These are phyloP conservation scores for Xanthoconium separans DNA, from an alignment of 1,284 basidiomycete species.

Conservation along the genomic window DNA sequence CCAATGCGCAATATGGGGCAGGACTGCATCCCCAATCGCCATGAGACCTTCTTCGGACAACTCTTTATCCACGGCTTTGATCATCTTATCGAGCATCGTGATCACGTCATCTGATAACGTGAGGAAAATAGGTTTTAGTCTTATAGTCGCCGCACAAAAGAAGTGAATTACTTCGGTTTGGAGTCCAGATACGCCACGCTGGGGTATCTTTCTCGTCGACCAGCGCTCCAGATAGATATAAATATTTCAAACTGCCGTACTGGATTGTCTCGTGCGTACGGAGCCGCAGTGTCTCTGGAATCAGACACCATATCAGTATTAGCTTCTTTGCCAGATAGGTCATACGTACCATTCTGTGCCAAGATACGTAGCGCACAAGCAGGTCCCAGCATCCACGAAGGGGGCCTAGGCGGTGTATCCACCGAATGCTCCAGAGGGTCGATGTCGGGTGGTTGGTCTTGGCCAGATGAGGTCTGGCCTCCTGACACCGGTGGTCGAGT, in stretches of 20 bases:
- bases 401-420: not conserved
- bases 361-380: constrained; percentile 22
- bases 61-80: constrained; percentile 21
- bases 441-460: too few relatives aligned
- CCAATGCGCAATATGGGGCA: constrained; percentile 22
- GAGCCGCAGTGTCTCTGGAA: constrained; percentile 14
- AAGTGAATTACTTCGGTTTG: constrained; percentile 9
- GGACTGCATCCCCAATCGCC: constrained; percentile 13
- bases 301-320: not conserved
- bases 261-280: not conserved
- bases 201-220: constrained; percentile 11
- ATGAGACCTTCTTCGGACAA: constrained; percentile 25
- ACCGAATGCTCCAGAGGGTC: too few relatives aligned
- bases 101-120: constrained; percentile 15
- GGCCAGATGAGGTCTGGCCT: too few relatives aligned
- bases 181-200: constrained; percentile 16
- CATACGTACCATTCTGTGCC: constrained; percentile 14
- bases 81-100: constrained; percentile 22
- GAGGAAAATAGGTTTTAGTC: not conserved
- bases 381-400: constrained; percentile 22
- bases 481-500: not conserved
- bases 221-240: not conserved
- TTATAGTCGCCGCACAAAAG: not conserved
- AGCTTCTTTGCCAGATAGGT: not conserved
- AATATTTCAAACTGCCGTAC: not conserved